phyloP scores from a whole-genome alignment of 352 stramenopile genomes.

The Globisporangium nunn region DNA sequence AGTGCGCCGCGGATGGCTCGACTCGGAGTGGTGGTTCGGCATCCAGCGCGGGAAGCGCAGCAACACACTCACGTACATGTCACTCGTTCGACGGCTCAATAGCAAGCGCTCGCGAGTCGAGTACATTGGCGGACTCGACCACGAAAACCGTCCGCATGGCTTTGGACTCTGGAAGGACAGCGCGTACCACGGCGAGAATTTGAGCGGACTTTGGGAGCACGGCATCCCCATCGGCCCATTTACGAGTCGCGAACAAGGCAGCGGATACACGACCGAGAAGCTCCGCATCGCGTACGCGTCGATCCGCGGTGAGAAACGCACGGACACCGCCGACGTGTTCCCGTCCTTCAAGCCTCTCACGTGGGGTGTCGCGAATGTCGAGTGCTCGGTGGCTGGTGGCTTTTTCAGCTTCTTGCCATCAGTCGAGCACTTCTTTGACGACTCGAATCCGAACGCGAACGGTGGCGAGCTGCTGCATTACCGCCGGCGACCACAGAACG shows the following conservation, averaged over 20 bases:
- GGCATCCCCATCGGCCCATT: conserved; percentile 52
- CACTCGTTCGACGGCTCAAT: conserved; percentile 6
- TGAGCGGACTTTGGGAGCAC: conserved; percentile 38
- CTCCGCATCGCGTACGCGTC: conserved; percentile 35
- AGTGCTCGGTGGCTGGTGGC: conserved; percentile 18
- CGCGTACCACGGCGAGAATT: conserved; percentile 39
- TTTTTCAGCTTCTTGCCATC: conserved; percentile 22
- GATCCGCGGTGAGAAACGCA: conserved; percentile 15
- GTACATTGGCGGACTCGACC: conserved; percentile 38
- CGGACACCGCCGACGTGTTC: conserved; percentile 7
- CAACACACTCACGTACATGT: conserved; percentile 28
- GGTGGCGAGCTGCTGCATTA: conserved; percentile 3
- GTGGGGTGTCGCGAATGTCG: conserved; percentile 45
- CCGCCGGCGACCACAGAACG: conserved; percentile 10
- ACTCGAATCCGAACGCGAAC: background rate
- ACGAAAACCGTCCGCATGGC: conserved; percentile 33
- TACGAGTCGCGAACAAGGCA: conserved; percentile 35
- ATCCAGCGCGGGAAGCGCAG: conserved; percentile 18
- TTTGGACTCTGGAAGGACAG: conserved; percentile 43
- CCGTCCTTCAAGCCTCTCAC: conserved; percentile 13
- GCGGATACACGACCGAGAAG: conserved; percentile 31
- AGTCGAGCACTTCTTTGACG: conserved; percentile 16
- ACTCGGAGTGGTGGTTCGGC: conserved; percentile 26
- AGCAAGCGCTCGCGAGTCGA: conserved; percentile 19
- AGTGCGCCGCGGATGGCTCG: conserved; percentile 26